Percentiles rank a stretch among this genome's conserved stretches.
These are phyloP conservation scores for Trifolium pratense DNA, from an alignment of 306 rosid genomes.

Conservation along the genomic window DNA sequence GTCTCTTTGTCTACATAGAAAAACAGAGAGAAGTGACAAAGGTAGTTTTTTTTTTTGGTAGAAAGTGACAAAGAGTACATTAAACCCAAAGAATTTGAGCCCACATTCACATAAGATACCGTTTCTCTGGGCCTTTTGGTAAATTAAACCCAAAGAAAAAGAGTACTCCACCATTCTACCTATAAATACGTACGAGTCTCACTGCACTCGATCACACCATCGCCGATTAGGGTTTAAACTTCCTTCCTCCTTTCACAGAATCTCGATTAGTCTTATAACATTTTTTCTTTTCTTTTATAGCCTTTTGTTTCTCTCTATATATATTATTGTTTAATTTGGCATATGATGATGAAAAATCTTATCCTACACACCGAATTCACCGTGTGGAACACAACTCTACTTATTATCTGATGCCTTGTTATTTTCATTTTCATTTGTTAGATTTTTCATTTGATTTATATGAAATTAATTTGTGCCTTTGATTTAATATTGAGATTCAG, in stretches of 20 bases:
- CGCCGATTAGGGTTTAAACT: background rate
- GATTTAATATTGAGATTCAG: background rate
- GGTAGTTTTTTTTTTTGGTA: no score
- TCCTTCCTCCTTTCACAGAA: no score
- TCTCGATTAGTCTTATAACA: fast-evolving
- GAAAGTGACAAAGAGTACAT: no score
- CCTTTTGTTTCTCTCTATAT: background rate
- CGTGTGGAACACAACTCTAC: conserved; percentile 51
- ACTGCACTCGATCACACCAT: background rate
- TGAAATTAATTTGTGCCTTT: background rate
- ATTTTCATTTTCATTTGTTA: background rate
- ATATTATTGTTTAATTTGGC: conserved; percentile 27
- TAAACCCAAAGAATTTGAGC: no score
- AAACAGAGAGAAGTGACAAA: no score
- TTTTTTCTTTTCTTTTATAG: background rate
- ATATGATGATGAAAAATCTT: conserved; percentile 47
- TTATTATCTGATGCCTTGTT: conserved; percentile 52
- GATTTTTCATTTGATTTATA: background rate
- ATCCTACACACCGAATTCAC: conserved; percentile 48
- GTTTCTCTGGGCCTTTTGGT: background rate
- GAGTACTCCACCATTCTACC: background rate
- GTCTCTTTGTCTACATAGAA: no score
- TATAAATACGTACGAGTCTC: background rate
- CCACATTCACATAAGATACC: no score
- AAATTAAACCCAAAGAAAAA: background rate